Base-by-base conservation (phyloP, 2,329 filamentous ascomycete genomes). In the Sarocladiaceae sp. region DNA sequence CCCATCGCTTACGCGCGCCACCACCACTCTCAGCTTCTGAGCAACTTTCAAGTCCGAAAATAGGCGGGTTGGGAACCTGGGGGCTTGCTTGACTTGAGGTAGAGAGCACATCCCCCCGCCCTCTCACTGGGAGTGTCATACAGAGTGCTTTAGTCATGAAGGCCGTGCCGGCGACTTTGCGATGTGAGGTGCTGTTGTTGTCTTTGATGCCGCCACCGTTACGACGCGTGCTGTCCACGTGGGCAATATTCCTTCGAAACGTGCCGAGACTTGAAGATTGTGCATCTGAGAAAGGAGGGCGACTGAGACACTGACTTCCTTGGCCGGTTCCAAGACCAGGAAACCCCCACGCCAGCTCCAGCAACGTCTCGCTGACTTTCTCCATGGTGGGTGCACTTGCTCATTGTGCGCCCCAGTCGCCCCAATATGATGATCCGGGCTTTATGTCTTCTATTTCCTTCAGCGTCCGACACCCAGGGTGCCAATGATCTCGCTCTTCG, bases 401-500 rank as follows among this genome's bases (percentile, higher is more conserved):
- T 37, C 35, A 17, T 37, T 37, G 11, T n/a, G n/a, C n/a, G n/a
- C n/a, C n/a, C n/a, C 7, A 3, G 26, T 33, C 44, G 8, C n/a
- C 35, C 49, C 49, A 51, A 18, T 51, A 48, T n/a, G 26, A 37
- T 17, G 11, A 20, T 20, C 42, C 20, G 26, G 26, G 39, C 17
- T 29, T 25, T 13, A 6, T 28, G 26, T 46, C 36, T 26, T 22
- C 64, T 64, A 67, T 28, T 4, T 59, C 52, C 3, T 60, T 54
- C 2, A 63, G 54, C 2, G 63, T 56, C n/a, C 60, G 60, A 20
- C 67, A 70, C 2, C 59, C 66, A 0, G 66, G 67, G 12, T 60
- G 50, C 60, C 63, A 72, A 58, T 83, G 79, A 59, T 86, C 82
- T 23, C 80, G 71, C 0, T 66, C 59, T 0, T 66, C 70, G 0